A percentile compares a stretch with the other conserved stretches of the same genome.
Conservation (phyloP, 2,329 filamentous ascomycete genomes). For the Fusarium burgessii region DNA sequence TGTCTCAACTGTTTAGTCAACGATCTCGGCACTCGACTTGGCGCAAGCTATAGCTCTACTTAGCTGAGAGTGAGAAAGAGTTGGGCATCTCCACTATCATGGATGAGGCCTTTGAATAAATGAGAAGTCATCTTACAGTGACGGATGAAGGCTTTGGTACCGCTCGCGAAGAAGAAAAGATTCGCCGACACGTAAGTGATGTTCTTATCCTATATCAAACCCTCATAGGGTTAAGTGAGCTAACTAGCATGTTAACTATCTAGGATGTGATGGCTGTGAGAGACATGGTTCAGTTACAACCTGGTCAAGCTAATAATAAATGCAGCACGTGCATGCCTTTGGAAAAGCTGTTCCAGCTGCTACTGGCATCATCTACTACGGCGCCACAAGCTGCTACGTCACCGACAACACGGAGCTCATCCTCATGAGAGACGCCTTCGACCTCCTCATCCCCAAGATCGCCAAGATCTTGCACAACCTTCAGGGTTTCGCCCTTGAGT, state of each 20-base stretch:
- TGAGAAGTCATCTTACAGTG: slow-evolving; percentile 19
- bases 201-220: no score
- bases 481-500: background rate
- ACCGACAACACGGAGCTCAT: background rate
- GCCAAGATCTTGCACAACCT: background rate
- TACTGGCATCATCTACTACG: background rate
- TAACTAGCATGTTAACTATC: background rate
- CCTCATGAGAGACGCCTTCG: background rate
- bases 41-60: slow-evolving; percentile 34
- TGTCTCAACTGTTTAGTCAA: slow-evolving; percentile 25
- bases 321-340: slow-evolving; percentile 15
- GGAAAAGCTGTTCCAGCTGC: background rate
- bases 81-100: slow-evolving; percentile 34
- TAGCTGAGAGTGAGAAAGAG: slow-evolving; percentile 35
- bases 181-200: slow-evolving; percentile 20
- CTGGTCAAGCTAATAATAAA: background rate
- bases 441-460: background rate
- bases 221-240: background rate
- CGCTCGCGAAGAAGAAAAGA: slow-evolving; percentile 36
- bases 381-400: background rate
- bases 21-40: slow-evolving; percentile 33
- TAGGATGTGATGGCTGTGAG: slow-evolving; percentile 26
- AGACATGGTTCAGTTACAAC: background rate
- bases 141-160: slow-evolving; percentile 32
- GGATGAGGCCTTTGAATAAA: slow-evolving; percentile 32